A percentile compares a stretch with the other conserved stretches of the same genome.
Evolutionary conservation across 2,329 filamentous ascomycete genomes (phyloP).

Genomic region (Ascochyta viciae-villosae): DNA sequence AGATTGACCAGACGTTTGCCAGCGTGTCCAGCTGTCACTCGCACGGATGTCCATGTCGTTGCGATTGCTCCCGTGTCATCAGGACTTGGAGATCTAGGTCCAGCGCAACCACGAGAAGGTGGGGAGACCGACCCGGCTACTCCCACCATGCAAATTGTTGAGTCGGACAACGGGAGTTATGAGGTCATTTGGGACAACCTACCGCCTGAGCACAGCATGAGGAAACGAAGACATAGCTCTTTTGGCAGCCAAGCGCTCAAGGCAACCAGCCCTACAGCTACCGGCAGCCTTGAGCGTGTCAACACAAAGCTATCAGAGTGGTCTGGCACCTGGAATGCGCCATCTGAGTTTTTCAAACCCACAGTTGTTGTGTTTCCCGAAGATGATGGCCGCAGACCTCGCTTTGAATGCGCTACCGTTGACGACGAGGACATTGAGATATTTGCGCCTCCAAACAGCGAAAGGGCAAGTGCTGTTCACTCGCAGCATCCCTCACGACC

Average conservation of each 20-base stretch:
- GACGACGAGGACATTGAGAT: slow-evolving; percentile 33
- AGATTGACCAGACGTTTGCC: slow-evolving; percentile 26
- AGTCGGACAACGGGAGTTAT: slow-evolving; percentile 37
- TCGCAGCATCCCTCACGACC: slow-evolving; percentile 32
- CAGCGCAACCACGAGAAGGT: not conserved
- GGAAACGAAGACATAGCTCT: slow-evolving; percentile 22
- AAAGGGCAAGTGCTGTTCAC: slow-evolving; percentile 28
- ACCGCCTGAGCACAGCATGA: slow-evolving; percentile 17
- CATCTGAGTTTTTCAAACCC: slow-evolving; percentile 28
- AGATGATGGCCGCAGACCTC: slow-evolving; percentile 21
- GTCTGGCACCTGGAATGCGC: slow-evolving; percentile 30
- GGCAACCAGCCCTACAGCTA: slow-evolving; percentile 18
- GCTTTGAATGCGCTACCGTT: slow-evolving; percentile 23
- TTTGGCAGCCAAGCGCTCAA: slow-evolving; percentile 30
- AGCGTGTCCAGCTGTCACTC: slow-evolving; percentile 40
- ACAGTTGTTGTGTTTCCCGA: slow-evolving; percentile 40
- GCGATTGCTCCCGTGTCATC: slow-evolving; percentile 31
- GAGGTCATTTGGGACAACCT: slow-evolving; percentile 45
- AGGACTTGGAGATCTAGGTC: not conserved
- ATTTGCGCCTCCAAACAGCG: slow-evolving; percentile 40
- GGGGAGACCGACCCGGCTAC: slow-evolving; percentile 28
- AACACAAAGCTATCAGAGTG: slow-evolving; percentile 43
- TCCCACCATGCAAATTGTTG: slow-evolving; percentile 43
- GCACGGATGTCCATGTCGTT: slow-evolving; percentile 46
- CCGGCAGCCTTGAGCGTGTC: slow-evolving; percentile 37